Evolutionary conservation across 441 rosid species (phyloP), one percentile per base, ranked within the genome.

Genomic region (Hypseocharis bilobata): DNA sequence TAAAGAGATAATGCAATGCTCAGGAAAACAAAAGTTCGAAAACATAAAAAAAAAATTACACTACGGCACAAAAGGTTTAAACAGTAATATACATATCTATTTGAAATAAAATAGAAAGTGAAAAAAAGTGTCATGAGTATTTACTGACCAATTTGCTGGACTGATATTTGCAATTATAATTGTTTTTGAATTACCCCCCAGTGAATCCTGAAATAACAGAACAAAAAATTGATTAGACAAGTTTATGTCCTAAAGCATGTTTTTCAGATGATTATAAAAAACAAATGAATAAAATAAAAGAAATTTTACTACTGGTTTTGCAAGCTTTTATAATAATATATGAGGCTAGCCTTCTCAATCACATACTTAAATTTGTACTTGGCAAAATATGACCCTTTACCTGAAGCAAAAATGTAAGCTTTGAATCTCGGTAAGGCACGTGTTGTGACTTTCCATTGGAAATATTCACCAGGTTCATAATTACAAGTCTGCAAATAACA

Each of bases 371-470:
- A 22, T 8, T 29, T 56, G 13, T 70, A 13, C 17, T 36, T 23
- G 20, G 36, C 7, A 10, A 28, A 13, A 22, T 2, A 51, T 34
- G 0, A 25, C 25, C 1, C 51, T 74, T 23, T 77, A 86, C 99
- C 96, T 94, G 98, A 75, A 94, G 99, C 80, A 91, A 82, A 81
- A 94, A 91, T 6, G 99, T 94, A 66, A 94, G 96, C 81, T 91
- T 94, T 27, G 99, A 94, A 75, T 94, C 99, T 71, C 98, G 82
- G 44, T 94, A 94, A 62, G 99, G 99, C 73, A 94, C 96, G 70
- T 91, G 99, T 30, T 77, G 94, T 3, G 98, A 78, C 83, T 88
- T 94, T 67, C 99, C 99, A 76, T 89, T 91, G 65, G 99, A 94
- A 72, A 91, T 66, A 73, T 85, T 91, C 60, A 91, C 94, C 57